Evolutionary conservation across 2,329 filamentous ascomycete genomes (phyloP).

Genomic region (Neofusicoccum ribis): DNA sequence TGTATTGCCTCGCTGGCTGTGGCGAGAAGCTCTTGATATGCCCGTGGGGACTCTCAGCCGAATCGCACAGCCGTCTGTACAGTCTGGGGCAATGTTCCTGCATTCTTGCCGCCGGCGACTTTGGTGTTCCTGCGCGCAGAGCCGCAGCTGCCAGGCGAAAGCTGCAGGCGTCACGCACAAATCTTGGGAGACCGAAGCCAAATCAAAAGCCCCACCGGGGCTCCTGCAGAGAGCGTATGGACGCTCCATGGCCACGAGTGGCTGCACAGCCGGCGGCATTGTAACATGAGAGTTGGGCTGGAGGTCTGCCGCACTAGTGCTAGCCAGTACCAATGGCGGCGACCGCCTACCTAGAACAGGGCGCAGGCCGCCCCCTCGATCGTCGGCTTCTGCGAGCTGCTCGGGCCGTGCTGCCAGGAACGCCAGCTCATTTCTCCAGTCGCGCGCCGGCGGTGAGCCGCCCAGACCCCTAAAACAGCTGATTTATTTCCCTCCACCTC

Average conservation of each 20-base stretch:
- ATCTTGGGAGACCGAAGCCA: too few species aligned
- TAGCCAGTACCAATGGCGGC: neutral
- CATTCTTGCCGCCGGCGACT: neutral
- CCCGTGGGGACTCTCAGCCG: neutral
- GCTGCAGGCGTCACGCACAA: too few species aligned
- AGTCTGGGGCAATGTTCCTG: neutral
- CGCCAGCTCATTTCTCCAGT: conserved; percentile 17
- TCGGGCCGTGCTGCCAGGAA: conserved; percentile 13
- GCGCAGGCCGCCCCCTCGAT: neutral
- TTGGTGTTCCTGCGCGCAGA: too few species aligned
- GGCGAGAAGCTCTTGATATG: neutral
- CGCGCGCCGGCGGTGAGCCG: conserved; percentile 15
- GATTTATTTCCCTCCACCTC: conserved; percentile 16
- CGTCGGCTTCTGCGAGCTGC: neutral
- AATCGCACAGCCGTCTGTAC: too few species aligned
- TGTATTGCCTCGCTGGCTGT: neutral
- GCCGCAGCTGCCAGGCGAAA: too few species aligned
- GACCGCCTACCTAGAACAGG: neutral
- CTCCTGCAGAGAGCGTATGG: too few species aligned
- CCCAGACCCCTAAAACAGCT: conserved; percentile 16
- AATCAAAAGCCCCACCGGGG: too few species aligned
- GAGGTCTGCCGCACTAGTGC: too few species aligned
- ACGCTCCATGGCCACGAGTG: too few species aligned
- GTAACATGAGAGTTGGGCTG: too few species aligned
- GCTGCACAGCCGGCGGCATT: too few species aligned